Percentiles rank a stretch among this genome's conserved stretches.
Evolutionary conservation across 805 yeast genomes (phyloP).

Genomic region (Starmerella roubikii): DNA sequence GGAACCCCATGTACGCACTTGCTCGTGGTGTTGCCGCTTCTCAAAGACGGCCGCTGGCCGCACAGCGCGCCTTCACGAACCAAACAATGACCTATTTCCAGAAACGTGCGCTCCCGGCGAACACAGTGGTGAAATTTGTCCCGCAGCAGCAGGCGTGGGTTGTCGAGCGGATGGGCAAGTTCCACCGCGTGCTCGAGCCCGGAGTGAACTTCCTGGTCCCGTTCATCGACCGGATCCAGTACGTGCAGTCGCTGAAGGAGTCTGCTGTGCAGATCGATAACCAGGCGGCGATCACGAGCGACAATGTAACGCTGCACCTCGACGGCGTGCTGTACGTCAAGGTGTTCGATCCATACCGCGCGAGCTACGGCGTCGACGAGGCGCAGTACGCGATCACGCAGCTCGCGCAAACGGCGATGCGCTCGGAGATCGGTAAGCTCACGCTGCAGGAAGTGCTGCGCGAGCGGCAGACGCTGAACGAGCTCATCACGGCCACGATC

Average conservation of each 20-base stretch:
- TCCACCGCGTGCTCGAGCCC: constrained; percentile 53
- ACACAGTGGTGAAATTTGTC: constrained; percentile 61
- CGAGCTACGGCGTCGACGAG: constrained; percentile 78
- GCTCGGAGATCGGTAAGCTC: constrained; percentile 76
- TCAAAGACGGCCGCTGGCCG: neutral
- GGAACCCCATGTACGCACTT: too few relatives aligned
- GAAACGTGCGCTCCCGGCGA: constrained; percentile 52
- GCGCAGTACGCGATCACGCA: constrained; percentile 76
- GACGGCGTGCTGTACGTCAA: constrained; percentile 72
- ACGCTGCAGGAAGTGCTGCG: constrained; percentile 63
- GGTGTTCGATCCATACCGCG: constrained; percentile 71
- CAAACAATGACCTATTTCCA: constrained; percentile 41
- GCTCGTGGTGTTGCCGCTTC: too few relatives aligned
- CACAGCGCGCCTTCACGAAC: constrained; percentile 4
- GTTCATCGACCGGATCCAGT: constrained; percentile 57
- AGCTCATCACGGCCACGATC: constrained; percentile 60
- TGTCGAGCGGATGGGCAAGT: constrained; percentile 83
- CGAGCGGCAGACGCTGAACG: constrained; percentile 61
- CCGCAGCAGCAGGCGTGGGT: constrained; percentile 89
- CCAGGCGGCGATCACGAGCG: constrained; percentile 75
- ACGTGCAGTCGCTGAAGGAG: constrained; percentile 73
- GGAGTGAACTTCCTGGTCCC: constrained; percentile 68
- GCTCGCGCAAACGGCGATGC: constrained; percentile 81
- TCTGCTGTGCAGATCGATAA: constrained; percentile 74
- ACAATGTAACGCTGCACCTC: constrained; percentile 70